Base-by-base conservation (phyloP, 2,329 filamentous ascomycete genomes). In the Diplodia mutila region DNA sequence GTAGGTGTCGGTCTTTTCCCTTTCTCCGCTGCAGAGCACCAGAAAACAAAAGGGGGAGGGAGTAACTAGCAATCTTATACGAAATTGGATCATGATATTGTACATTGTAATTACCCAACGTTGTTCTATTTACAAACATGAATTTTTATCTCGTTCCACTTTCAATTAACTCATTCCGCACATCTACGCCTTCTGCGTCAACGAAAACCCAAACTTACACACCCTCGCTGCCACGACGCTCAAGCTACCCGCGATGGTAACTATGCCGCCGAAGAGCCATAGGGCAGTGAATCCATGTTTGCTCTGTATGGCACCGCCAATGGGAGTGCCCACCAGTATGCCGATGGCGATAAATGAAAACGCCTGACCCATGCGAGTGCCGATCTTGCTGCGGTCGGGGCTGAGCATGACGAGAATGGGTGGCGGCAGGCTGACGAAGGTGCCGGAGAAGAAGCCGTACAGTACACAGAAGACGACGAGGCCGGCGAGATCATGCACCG, bases 251-350 rank as follows among this genome's bases (percentile, higher is more conserved):
- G 25, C 69, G n/a, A 70, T 27, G 5, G 65, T 67, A 70, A 72
- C 67, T n/a, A 72, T 55, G 2, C 81, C 83, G 0, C 81, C 80
- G 73, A 78, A 84, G 1, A 78, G 70, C 83, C 82, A 84, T 1
- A 82, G 71, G 32, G 77, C 73, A 1, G 73, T 73, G 48, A 80
- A 84, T 11, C 82, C 79, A 16, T 80, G 81, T 5, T 74, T 71
- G 61, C 79, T 78, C 67, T 86, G 69, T 37, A 88, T 86, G 16
- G 83, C 83, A 21, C 86, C 86, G 2, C 83, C 83, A 65, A 87
- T 86, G 0, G 86, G 86, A 3, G 85, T 86, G 2, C 86, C 86
- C 8, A 86, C 79, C 68, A 88, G 70, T 61, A 87, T 69, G 0
- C 85, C 86, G 9, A 87, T 75, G 0, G 82, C 81, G 2, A 81